phyloP scores from a whole-genome alignment of 257 asterid genomes.

The Primulina tabacum region DNA sequence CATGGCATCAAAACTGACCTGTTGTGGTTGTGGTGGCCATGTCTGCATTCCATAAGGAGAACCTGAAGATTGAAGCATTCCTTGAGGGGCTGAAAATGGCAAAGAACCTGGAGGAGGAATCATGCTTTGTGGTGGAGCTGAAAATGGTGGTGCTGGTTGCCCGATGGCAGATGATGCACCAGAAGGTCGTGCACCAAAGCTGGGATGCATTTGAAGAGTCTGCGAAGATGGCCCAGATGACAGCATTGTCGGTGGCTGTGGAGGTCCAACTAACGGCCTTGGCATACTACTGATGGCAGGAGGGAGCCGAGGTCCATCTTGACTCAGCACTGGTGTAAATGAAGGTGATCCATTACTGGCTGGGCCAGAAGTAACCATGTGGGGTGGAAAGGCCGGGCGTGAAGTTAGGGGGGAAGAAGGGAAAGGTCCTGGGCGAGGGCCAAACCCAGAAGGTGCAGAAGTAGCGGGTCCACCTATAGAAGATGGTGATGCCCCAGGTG shows the following conservation, averaged over 20 bases:
- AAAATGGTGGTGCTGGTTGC: constrained; percentile 66
- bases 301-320: constrained; percentile 61
- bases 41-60: constrained; percentile 76
- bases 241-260: constrained; percentile 42
- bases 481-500: constrained; percentile 62
- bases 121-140: constrained; percentile 45
- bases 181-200: constrained; percentile 73
- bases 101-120: constrained; percentile 71
- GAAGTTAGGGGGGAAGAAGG: constrained; percentile 47
- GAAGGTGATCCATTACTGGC: constrained; percentile 71
- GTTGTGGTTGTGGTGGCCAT: constrained; percentile 74
- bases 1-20: constrained; percentile 47
- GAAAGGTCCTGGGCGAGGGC: constrained; percentile 64
- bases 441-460: constrained; percentile 41
- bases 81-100: constrained; percentile 60
- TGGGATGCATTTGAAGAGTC: constrained; percentile 59
- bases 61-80: constrained; percentile 52
- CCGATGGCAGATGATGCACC: constrained; percentile 51
- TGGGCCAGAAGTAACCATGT: constrained; percentile 36
- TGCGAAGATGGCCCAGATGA: constrained; percentile 51
- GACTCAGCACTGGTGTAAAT: constrained; percentile 46
- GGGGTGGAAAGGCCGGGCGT: constrained; percentile 46
- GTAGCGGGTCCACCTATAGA: constrained; percentile 48
- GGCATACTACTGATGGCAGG: constrained; percentile 51
- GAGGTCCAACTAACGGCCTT: constrained; percentile 61